A percentile compares a stretch with the other conserved stretches of the same genome.
These are phyloP conservation scores for Mycena floridula DNA, from an alignment of 768 basidiomycete species.

Conservation along the genomic window DNA sequence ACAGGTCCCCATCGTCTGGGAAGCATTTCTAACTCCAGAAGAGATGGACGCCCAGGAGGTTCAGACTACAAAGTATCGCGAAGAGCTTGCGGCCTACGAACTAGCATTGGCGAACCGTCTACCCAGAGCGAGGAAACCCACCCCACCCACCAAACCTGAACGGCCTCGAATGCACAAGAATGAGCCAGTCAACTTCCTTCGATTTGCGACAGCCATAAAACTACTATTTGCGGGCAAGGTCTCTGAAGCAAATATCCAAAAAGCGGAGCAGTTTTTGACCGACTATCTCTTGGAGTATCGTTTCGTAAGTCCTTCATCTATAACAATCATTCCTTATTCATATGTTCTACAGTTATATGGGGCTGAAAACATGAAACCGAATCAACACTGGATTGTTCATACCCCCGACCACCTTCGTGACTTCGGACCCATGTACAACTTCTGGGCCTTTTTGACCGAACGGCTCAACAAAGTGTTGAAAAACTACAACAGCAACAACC, in stretches of 20 bases:
- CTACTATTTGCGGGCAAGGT: not conserved
- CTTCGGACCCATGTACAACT: constrained; percentile 21
- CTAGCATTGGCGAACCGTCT: too few species aligned
- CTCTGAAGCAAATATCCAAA: not conserved
- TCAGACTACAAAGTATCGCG: too few species aligned
- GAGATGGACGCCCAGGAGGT: not conserved
- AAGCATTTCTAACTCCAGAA: not conserved
- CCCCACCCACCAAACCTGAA: too few species aligned
- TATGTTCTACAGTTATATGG: constrained; percentile 18
- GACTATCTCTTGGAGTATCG: not conserved
- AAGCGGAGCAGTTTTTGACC: not conserved
- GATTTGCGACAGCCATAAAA: not conserved
- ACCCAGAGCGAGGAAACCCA: too few species aligned
- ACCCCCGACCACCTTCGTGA: constrained; percentile 15
- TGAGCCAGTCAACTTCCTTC: not conserved
- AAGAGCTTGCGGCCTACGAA: too few species aligned
- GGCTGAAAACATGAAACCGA: constrained; percentile 17
- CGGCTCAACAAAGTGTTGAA: constrained; percentile 24
- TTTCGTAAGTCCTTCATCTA: not conserved
- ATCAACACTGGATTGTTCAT: constrained; percentile 24
- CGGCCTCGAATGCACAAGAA: too few species aligned
- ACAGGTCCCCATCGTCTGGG: not conserved
- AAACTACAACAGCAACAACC: constrained; percentile 21
- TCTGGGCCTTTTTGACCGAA: constrained; percentile 23
- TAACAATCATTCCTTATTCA: not conserved